Evolutionary conservation across 2,329 filamentous ascomycete genomes (phyloP).

Genomic region (Arachnopeziza araneosa): DNA sequence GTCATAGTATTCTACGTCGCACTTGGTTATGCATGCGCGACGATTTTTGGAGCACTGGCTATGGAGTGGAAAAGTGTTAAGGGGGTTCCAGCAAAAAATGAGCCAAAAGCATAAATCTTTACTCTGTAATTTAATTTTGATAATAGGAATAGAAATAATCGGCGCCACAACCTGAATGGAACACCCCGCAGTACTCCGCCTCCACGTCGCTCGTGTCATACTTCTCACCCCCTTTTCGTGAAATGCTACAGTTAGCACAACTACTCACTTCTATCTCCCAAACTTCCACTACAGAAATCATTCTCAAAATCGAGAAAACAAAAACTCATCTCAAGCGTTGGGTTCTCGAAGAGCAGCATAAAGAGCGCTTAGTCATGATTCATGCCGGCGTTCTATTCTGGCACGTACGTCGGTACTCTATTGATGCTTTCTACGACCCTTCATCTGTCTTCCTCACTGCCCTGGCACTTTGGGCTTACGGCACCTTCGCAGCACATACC

Average conservation of each 20-base stretch:
- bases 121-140: too few relatives aligned
- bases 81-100: too few relatives aligned
- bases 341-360: constrained; percentile 46
- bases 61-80: constrained; percentile 55
- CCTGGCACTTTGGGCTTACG: constrained; percentile 42
- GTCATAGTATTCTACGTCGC: constrained; percentile 46
- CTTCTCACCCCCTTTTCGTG: constrained; percentile 34
- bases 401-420: constrained; percentile 45
- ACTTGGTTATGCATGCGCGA: constrained; percentile 45
- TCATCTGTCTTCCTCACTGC: constrained; percentile 40
- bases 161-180: constrained; percentile 36
- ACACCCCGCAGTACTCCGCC: constrained; percentile 38
- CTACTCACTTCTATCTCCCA: constrained; percentile 3
- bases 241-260: constrained; percentile 18
- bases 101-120: too few relatives aligned
- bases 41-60: constrained; percentile 37
- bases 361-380: constrained; percentile 50
- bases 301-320: constrained; percentile 20
- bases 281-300: neutral
- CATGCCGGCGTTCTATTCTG: constrained; percentile 48
- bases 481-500: constrained; percentile 14
- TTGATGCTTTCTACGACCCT: constrained; percentile 43
- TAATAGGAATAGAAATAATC: too few relatives aligned
- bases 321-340: constrained; percentile 38
- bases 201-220: constrained; percentile 38